These are phyloP conservation scores for Monoraphidium neglectum DNA, from an alignment of 139 green algal genomes.

Conservation along the genomic window DNA sequence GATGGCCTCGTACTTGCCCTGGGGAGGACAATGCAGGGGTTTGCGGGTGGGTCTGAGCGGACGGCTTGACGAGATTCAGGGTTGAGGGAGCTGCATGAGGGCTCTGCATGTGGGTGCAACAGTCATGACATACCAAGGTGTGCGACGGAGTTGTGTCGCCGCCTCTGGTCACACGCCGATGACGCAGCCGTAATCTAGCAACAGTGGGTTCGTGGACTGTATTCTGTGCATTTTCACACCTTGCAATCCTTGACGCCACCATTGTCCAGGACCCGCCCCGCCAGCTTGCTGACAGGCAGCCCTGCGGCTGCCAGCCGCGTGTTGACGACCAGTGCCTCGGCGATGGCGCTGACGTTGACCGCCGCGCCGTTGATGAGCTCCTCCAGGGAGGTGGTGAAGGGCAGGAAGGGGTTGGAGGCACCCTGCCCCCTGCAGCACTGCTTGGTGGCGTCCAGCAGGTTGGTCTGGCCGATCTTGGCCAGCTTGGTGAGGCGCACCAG, in stretches of 20 bases:
- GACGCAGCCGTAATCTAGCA: too few relatives aligned
- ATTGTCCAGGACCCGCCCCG: background rate
- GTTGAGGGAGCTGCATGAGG: too few relatives aligned
- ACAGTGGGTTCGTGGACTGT: too few relatives aligned
- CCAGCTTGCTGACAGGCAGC: background rate
- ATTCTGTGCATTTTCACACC: too few relatives aligned
- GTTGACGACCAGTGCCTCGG: background rate
- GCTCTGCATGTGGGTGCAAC: too few relatives aligned
- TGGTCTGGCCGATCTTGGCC: slow-evolving; percentile 10
- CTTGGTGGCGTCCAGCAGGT: background rate
- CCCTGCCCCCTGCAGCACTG: background rate
- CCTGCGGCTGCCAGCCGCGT: background rate
- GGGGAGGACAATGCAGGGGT: too few relatives aligned
- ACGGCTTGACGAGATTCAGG: too few relatives aligned
- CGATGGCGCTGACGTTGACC: slow-evolving; percentile 2
- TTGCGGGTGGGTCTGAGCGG: too few relatives aligned
- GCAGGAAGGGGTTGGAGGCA: background rate
- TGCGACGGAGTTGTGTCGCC: too few relatives aligned
- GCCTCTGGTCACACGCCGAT: too few relatives aligned
- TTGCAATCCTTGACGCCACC: slow-evolving; percentile 19
- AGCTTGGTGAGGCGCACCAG: background rate
- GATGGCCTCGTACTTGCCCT: background rate
- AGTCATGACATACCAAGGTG: too few relatives aligned
- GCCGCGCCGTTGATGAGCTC: background rate
- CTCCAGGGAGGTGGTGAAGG: background rate